These are phyloP conservation scores for Thraustotheca clavata DNA, from an alignment of 352 stramenopile genomes.

Conservation along the genomic window DNA sequence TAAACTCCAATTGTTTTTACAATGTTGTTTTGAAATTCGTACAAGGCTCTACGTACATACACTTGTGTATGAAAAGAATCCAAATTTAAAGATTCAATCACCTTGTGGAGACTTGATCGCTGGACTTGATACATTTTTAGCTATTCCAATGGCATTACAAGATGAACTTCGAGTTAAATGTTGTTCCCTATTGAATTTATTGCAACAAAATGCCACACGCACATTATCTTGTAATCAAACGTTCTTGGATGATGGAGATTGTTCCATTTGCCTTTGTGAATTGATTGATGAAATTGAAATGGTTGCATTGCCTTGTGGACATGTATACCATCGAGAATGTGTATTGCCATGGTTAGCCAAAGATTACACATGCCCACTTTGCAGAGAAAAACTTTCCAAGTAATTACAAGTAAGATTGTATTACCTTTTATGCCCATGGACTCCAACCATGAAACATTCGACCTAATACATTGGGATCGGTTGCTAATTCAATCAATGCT, in stretches of 20 bases:
- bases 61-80: not conserved
- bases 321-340: conserved; percentile 18
- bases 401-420: no score
- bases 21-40: conserved; percentile 1
- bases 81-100: not conserved
- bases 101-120: conserved; percentile 1
- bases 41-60: not conserved
- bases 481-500: conserved; percentile 72
- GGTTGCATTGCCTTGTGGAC: conserved; percentile 5
- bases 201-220: not conserved
- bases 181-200: not conserved
- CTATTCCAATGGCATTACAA: not conserved
- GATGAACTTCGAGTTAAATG: not conserved
- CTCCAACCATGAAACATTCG: conserved; percentile 78
- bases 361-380: conserved; percentile 18
- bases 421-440: conserved; percentile 70
- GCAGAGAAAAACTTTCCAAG: conserved; percentile 4
- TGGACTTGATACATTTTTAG: conserved; percentile 9
- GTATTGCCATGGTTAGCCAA: conserved; percentile 13
- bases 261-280: conserved; percentile 17
- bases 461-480: conserved; percentile 66
- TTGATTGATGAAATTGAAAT: no score
- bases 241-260: conserved; percentile 11
- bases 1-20: conserved; percentile 19
- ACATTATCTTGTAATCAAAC: not conserved